phyloP scores from a whole-genome alignment of 176 grass and related monocot species.

The Bothriochloa decipiens region DNA sequence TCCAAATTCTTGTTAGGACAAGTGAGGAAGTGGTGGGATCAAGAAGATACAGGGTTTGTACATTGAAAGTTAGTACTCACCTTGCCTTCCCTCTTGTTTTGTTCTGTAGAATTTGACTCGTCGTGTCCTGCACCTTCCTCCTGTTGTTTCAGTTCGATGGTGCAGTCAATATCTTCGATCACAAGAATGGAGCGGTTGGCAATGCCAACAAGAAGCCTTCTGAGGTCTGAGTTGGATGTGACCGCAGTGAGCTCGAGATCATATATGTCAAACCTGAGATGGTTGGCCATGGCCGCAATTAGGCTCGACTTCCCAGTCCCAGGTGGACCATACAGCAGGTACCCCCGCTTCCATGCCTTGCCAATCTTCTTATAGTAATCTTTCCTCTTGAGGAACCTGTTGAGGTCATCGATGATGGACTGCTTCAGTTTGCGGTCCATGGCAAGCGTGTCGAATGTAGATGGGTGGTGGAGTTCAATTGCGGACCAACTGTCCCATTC shows the following conservation, averaged over 20 bases:
- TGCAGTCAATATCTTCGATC: slow-evolving; percentile 85
- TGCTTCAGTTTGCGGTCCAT: slow-evolving; percentile 69
- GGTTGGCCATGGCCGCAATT: slow-evolving; percentile 93
- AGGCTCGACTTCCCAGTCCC: slow-evolving; percentile 96
- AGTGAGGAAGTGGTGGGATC: neutral
- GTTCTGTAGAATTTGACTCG: slow-evolving; percentile 41
- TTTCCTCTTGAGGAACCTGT: slow-evolving; percentile 74
- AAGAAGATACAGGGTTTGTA: neutral
- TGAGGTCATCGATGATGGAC: slow-evolving; percentile 65
- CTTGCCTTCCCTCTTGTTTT: slow-evolving; percentile 59
- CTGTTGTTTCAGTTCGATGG: slow-evolving; percentile 58
- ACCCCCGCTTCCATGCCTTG: slow-evolving; percentile 93
- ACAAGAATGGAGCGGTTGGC: slow-evolving; percentile 73
- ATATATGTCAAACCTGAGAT: slow-evolving; percentile 78
- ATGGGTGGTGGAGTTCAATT: slow-evolving; percentile 74
- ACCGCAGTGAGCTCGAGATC: slow-evolving; percentile 83
- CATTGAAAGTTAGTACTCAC: slow-evolving; percentile 30
- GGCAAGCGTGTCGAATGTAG: slow-evolving; percentile 74
- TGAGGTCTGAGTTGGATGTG: slow-evolving; percentile 54
- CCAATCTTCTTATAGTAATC: slow-evolving; percentile 84
- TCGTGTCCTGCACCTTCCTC: slow-evolving; percentile 30
- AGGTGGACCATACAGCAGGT: slow-evolving; percentile 81
- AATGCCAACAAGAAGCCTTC: slow-evolving; percentile 65
- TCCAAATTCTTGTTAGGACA: slow-evolving; percentile 23
- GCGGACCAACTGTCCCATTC: slow-evolving; percentile 58